A percentile compares a stretch with the other conserved stretches of the same genome.
These are phyloP conservation scores for Mortierella sp. DNA, from an alignment of 371 early-diverging fungal genomes.

Conservation along the genomic window DNA sequence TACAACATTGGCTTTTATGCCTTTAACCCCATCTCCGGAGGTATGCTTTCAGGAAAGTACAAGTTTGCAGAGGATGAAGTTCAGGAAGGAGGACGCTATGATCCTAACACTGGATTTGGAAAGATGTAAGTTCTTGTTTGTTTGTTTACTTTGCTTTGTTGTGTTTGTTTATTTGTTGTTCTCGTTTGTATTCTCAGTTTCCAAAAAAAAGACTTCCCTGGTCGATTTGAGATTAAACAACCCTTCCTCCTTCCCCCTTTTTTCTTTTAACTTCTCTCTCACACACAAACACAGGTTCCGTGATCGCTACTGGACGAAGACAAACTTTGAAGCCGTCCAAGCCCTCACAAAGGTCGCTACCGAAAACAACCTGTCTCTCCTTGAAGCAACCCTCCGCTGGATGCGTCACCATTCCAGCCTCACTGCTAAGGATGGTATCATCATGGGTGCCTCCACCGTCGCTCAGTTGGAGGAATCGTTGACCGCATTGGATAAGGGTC, in stretches of 20 bases:
- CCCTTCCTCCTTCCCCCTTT: neutral
- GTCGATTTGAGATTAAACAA: neutral
- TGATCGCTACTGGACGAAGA: constrained; percentile 67
- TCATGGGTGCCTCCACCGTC: constrained; percentile 70
- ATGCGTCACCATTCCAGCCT: constrained; percentile 53
- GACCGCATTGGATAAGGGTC: constrained; percentile 62
- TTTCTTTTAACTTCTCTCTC: too few relatives aligned
- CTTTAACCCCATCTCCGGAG: constrained; percentile 73
- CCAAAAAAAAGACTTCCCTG: neutral
- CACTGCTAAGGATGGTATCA: constrained; percentile 60
- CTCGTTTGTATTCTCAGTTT: neutral
- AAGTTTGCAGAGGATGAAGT: constrained; percentile 39
- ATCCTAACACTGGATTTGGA: constrained; percentile 48
- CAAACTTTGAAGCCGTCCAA: constrained; percentile 64
- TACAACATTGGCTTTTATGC: constrained; percentile 58
- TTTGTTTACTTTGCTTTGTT: neutral
- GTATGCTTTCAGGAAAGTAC: constrained; percentile 62
- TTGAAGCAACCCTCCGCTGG: too few relatives aligned
- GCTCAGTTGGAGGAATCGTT: constrained; percentile 65
- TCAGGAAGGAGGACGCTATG: neutral
- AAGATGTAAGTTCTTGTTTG: constrained; percentile 43
- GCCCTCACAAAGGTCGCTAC: constrained; percentile 52
- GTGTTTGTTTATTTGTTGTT: neutral
- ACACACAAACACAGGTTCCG: constrained; percentile 49
- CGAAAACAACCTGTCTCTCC: constrained; percentile 55